Percentiles rank a stretch among this genome's conserved stretches.
phyloP scores from a whole-genome alignment of 2,329 filamentous ascomycete genomes.

The Fusarium zealandicum region DNA sequence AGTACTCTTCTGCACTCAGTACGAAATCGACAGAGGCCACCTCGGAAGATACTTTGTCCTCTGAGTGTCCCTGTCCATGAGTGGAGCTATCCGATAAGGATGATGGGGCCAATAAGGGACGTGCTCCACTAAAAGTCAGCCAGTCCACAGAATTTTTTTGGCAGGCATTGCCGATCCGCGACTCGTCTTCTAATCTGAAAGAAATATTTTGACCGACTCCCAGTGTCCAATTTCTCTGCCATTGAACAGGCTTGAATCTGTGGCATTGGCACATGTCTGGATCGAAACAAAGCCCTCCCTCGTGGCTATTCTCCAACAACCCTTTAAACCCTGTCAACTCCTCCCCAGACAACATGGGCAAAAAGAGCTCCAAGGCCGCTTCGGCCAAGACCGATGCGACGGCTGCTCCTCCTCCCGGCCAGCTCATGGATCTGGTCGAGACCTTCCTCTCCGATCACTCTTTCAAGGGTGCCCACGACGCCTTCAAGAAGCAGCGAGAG shows the following conservation, averaged over 20 bases:
- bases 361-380: conserved; percentile 37
- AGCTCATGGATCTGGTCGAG: conserved; percentile 72
- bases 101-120: conserved; percentile 25
- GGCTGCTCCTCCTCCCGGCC: conserved; percentile 55
- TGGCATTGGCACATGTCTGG: conserved; percentile 45
- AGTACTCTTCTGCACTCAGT: background rate
- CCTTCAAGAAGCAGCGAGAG: conserved; percentile 69
- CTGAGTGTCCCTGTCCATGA: background rate
- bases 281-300: conserved; percentile 44
- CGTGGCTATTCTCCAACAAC: conserved; percentile 56
- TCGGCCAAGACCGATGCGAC: conserved; percentile 30
- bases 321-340: conserved; percentile 32
- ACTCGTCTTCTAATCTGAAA: conserved; percentile 7
- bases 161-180: conserved; percentile 19
- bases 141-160: conserved; percentile 40
- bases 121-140: conserved; percentile 24
- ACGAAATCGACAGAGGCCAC: background rate
- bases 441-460: conserved; percentile 71
- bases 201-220: conserved; percentile 20
- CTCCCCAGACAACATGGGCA: conserved; percentile 46
- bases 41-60: background rate
- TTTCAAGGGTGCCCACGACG: conserved; percentile 66
- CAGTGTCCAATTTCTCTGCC: conserved; percentile 7
- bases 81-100: conserved; percentile 25
- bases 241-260: conserved; percentile 1